A percentile compares a stretch with the other conserved stretches of the same genome.
phyloP scores from a whole-genome alignment of 2,329 filamentous ascomycete genomes.

The Alternaria dauci region DNA sequence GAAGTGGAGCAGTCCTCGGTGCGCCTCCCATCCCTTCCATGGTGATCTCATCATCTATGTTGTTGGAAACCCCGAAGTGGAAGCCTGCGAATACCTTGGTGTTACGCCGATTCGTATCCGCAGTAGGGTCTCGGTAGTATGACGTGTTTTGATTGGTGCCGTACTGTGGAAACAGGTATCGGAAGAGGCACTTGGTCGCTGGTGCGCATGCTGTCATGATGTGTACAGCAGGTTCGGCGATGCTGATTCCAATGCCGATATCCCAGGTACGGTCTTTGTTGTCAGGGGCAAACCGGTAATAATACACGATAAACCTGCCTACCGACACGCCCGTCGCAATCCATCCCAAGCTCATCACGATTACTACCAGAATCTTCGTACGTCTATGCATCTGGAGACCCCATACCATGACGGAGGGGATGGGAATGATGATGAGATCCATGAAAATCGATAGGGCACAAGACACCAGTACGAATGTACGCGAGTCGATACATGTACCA shows the following conservation, averaged over 20 bases:
- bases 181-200: constrained; percentile 59
- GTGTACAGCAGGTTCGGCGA: constrained; percentile 55
- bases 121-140: constrained; percentile 23
- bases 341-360: constrained; percentile 49
- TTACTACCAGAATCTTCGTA: constrained; percentile 45
- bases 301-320: constrained; percentile 52
- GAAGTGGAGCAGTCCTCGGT: constrained; percentile 8
- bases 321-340: constrained; percentile 47
- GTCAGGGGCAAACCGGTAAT: constrained; percentile 49
- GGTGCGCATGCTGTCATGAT: constrained; percentile 64
- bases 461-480: constrained; percentile 45
- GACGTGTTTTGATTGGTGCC: constrained; percentile 25
- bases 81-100: constrained; percentile 21
- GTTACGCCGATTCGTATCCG: constrained; percentile 4
- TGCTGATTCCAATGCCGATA: constrained; percentile 50
- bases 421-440: constrained; percentile 52
- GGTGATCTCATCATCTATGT: constrained; percentile 11
- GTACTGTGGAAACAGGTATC: constrained; percentile 46
- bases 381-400: constrained; percentile 53
- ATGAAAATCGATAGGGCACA: constrained; percentile 50
- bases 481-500: constrained; percentile 46
- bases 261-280: constrained; percentile 45
- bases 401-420: constrained; percentile 56
- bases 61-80: constrained; percentile 19
- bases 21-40: constrained; percentile 19